Percentiles rank a stretch among this genome's conserved stretches.
Evolutionary conservation across 352 stramenopile species (phyloP).

Genomic region (Phytophthora brassicae): DNA sequence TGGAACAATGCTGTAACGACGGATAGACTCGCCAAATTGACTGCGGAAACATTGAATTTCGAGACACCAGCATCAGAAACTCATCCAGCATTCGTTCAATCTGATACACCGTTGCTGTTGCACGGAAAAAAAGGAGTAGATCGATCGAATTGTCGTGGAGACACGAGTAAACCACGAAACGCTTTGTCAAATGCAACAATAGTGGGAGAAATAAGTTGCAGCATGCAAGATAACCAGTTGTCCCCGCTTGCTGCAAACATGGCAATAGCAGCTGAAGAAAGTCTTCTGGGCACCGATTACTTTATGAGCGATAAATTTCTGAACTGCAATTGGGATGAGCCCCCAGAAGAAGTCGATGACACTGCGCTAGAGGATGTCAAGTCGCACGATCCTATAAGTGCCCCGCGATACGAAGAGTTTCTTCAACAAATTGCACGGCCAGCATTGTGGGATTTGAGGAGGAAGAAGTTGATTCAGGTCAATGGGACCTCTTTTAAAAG

Average conservation of each 20-base stretch:
- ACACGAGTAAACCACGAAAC: background rate
- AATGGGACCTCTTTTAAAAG: conserved; percentile 25
- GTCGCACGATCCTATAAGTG: background rate
- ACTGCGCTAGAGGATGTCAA: background rate
- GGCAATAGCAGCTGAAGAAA: conserved; percentile 15
- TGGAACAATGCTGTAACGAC: conserved; percentile 26
- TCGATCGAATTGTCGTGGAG: background rate
- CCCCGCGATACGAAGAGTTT: conserved; percentile 16
- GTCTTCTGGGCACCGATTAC: conserved; percentile 31
- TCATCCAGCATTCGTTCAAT: background rate
- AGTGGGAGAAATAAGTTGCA: background rate
- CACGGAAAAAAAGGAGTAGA: background rate
- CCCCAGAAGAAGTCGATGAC: background rate
- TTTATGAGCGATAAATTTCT: conserved; percentile 39
- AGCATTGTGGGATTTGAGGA: conserved; percentile 47
- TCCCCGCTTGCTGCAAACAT: conserved; percentile 8
- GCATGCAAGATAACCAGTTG: background rate
- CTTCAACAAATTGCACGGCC: conserved; percentile 42
- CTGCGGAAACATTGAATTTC: conserved; percentile 14
- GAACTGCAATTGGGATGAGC: conserved; percentile 26
- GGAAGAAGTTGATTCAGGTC: conserved; percentile 47
- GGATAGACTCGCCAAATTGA: conserved; percentile 3
- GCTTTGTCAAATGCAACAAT: background rate
- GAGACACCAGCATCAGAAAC: background rate
- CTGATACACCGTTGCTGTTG: background rate